Conservation (phyloP, 345 rosid species). For the Ceriops zippeliana region DNA sequence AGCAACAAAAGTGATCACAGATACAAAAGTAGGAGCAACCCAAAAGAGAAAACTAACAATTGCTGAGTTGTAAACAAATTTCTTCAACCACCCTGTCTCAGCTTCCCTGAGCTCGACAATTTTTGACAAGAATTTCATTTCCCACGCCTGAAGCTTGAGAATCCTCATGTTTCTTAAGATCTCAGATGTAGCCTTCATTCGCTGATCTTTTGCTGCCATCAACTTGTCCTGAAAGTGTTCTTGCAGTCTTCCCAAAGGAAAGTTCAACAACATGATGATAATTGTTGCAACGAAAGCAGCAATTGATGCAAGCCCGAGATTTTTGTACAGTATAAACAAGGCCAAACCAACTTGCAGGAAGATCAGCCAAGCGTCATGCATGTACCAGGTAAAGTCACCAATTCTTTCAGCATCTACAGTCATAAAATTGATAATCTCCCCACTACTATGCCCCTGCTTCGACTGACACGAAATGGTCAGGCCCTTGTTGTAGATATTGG, state of each 20-base stretch:
- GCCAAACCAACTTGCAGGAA: conserved; percentile 29
- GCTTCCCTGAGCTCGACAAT: conserved; percentile 23
- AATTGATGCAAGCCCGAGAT: conserved; percentile 24
- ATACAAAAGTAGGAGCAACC: conserved; percentile 28
- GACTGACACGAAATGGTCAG: conserved; percentile 28
- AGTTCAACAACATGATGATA: conserved; percentile 24
- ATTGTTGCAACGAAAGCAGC: conserved; percentile 22
- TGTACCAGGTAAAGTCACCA: conserved; percentile 26
- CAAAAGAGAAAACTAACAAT: conserved; percentile 17
- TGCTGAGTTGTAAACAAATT: conserved; percentile 21
- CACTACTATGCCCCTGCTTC: conserved; percentile 30
- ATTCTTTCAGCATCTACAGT: conserved; percentile 33
- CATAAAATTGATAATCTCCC: conserved; percentile 37
- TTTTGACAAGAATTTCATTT: conserved; percentile 36
- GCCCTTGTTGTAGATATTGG: conserved; percentile 26
- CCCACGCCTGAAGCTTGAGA: conserved; percentile 42
- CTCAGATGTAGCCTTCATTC: conserved; percentile 37
- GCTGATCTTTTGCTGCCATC: conserved; percentile 32
- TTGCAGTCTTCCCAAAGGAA: conserved; percentile 25
- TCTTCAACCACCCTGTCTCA: conserved; percentile 33
- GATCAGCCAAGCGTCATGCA: conserved; percentile 34
- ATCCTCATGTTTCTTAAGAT: conserved; percentile 32
- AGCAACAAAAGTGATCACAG: conserved; percentile 32
- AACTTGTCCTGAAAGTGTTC: conserved; percentile 28
- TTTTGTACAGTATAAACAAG: conserved; percentile 25